These are phyloP conservation scores for Lipomyces mesembrius DNA, from an alignment of 805 yeast species.

Conservation along the genomic window DNA sequence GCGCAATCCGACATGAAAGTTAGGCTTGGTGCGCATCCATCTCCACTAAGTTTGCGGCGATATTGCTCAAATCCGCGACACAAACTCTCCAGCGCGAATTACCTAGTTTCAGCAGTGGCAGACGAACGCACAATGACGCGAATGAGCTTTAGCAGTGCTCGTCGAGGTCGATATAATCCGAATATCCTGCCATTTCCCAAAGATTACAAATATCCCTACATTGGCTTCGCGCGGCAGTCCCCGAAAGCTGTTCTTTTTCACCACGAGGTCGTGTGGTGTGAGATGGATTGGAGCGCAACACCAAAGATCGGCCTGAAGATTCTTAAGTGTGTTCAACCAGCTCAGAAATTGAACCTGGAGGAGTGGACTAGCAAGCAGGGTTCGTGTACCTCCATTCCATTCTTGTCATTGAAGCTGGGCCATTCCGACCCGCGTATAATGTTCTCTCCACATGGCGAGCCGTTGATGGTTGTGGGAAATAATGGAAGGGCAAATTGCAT, in stretches of 20 bases:
- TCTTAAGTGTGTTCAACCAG: slow-evolving; percentile 15
- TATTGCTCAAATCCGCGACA: slow-evolving; percentile 7
- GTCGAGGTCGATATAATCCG: slow-evolving; percentile 17
- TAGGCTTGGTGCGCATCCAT: slow-evolving; percentile 18
- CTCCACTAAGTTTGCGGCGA: slow-evolving; percentile 16
- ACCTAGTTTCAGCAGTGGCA: slow-evolving; percentile 8
- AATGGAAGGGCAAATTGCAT: slow-evolving; percentile 29
- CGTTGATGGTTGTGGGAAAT: slow-evolving; percentile 34
- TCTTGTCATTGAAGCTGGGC: slow-evolving; percentile 19
- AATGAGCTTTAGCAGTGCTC: slow-evolving; percentile 1
- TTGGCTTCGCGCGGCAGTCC: slow-evolving; percentile 21
- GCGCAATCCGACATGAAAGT: neutral
- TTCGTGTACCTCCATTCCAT: slow-evolving; percentile 5
- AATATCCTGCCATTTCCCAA: slow-evolving; percentile 28
- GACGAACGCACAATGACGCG: slow-evolving; percentile 18
- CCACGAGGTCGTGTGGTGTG: slow-evolving; percentile 32
- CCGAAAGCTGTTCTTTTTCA: slow-evolving; percentile 11
- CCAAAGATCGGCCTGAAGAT: slow-evolving; percentile 13
- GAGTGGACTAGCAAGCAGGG: slow-evolving; percentile 20
- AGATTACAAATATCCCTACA: slow-evolving; percentile 15
- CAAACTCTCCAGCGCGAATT: slow-evolving; percentile 4
- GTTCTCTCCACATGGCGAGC: slow-evolving; percentile 32
- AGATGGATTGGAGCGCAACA: slow-evolving; percentile 21
- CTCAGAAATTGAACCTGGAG: neutral
- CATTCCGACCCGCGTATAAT: slow-evolving; percentile 32